Conservation (phyloP, 169 alveolate species). For the Plasmodium gonderi region DNA sequence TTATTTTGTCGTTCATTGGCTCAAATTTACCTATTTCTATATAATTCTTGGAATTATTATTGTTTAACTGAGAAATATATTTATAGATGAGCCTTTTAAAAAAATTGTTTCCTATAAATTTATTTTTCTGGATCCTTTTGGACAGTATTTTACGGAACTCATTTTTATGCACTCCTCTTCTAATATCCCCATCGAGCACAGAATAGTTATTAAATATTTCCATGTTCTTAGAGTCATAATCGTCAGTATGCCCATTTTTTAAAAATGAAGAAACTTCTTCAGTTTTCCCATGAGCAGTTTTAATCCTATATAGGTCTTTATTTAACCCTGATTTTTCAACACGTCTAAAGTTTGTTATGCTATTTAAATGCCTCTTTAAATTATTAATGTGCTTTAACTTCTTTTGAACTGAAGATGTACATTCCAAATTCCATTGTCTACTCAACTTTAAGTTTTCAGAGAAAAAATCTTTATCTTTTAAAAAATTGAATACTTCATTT, state of each 20-base stretch:
- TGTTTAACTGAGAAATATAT: neutral
- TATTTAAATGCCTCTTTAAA: constrained; percentile 30
- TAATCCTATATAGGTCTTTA: neutral
- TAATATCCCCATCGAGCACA: neutral
- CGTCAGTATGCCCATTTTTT: constrained; percentile 16
- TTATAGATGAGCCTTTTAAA: constrained; percentile 11
- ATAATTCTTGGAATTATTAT: neutral
- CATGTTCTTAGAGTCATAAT: neutral
- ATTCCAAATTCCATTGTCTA: constrained; percentile 4
- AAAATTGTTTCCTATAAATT: constrained; percentile 8
- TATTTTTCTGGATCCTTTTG: constrained; percentile 43
- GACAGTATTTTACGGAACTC: constrained; percentile 26
- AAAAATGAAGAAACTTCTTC: constrained; percentile 9
- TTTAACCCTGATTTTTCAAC: constrained; percentile 15
- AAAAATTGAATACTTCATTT: constrained; percentile 61
- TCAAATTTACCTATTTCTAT: constrained; percentile 7
- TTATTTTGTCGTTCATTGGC: constrained; percentile 12
- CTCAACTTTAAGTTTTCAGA: constrained; percentile 1
- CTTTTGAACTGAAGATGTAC: constrained; percentile 19
- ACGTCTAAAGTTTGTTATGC: constrained; percentile 21
- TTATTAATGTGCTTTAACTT: constrained; percentile 44
- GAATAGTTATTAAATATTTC: constrained; percentile 11
- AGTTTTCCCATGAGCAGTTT: neutral
- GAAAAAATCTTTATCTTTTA: constrained; percentile 50
- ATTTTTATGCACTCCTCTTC: neutral